Base-by-base conservation (phyloP, 176 grass and related monocot genomes). In the Eleusine coracana region DNA sequence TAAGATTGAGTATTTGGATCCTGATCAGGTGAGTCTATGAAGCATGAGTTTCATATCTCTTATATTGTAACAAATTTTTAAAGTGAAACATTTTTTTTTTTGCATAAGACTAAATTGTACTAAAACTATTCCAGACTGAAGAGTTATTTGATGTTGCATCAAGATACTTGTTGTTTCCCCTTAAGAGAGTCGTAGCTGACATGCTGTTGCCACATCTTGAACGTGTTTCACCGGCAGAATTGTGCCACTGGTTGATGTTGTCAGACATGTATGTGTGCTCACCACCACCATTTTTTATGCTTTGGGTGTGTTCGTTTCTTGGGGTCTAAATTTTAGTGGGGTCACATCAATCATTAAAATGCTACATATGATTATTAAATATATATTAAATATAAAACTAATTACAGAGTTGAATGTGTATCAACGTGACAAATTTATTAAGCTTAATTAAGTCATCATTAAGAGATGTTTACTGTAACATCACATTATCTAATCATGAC, bases 71-170 rank as follows among this genome's bases (percentile, higher is more conserved):
- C 40, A 62, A 66, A 20, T 65, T 31, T 36, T 71, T 6, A 76
- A 72, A 51, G 25, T 7, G 20, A 2, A 66, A 34, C 31, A n/a
- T n/a, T n/a, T 56, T 2, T 34, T 1, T 38, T 70, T 86, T 48
- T 7, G 37, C 15, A 2, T 73, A 11, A 20, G 29, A 60, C 71
- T 84, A 61, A 80, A 79, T 14, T 59, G 40, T 18, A 59, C 20
- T 70, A 46, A 48, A 63, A 69, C 34, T 85, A 46, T 60, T 28
- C 44, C 85, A 95, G 96, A 92, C 96, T 67, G 96, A 98, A 83
- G 92, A 98, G 84, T 83, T 98, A 76, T 95, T 98, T 98, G 92
- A 98, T 87, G 87, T 90, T 49, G 88, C 96, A 80, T 98, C 96
- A n/a, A 94, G 92, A 66, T 98, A 95, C 65, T 71, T 98, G 66